Evolutionary conservation across 2,329 filamentous ascomycete genomes (phyloP).

Genomic region (Colletotrichum tanaceti): DNA sequence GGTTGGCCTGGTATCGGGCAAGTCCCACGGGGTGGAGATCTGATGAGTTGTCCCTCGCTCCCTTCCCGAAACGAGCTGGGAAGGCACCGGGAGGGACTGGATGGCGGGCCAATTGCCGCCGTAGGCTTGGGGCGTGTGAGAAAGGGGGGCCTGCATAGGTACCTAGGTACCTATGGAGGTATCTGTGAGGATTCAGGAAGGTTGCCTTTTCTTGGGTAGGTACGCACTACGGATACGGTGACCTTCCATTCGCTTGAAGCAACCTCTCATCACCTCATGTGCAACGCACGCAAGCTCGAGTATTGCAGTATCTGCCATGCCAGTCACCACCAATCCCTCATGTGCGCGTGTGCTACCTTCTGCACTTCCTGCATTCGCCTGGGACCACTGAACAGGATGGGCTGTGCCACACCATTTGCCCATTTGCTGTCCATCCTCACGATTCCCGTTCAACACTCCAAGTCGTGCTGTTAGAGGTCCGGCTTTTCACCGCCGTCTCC

Average conservation of each 20-base stretch:
- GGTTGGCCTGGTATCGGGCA: background rate
- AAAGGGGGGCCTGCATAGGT: conserved; percentile 14
- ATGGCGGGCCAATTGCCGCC: conserved; percentile 39
- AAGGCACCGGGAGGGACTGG: conserved; percentile 13
- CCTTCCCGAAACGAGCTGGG: conserved; percentile 38
- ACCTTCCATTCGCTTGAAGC: background rate
- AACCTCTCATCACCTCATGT: background rate
- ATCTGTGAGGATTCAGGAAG: background rate
- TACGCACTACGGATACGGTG: background rate
- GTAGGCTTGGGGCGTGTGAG: conserved; percentile 34
- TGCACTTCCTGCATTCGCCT: conserved; percentile 11
- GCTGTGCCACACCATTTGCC: conserved; percentile 7
- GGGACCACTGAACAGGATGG: conserved; percentile 23
- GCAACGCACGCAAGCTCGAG: background rate
- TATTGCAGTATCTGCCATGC: background rate
- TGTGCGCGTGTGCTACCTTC: conserved; percentile 18
- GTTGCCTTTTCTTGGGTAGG: background rate
- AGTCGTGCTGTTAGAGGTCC: background rate
- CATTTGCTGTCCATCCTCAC: conserved; percentile 1
- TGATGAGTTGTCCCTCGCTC: conserved; percentile 40
- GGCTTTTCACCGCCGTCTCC: conserved; percentile 12
- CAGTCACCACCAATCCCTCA: conserved; percentile 1
- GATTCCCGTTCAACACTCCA: background rate
- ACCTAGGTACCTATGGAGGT: conserved; percentile 1
- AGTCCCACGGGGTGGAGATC: conserved; percentile 37